A percentile compares a stretch with the other conserved stretches of the same genome.
Evolutionary conservation across 2,329 filamentous ascomycete genomes (phyloP).

Genomic region (Penicillium sp.): DNA sequence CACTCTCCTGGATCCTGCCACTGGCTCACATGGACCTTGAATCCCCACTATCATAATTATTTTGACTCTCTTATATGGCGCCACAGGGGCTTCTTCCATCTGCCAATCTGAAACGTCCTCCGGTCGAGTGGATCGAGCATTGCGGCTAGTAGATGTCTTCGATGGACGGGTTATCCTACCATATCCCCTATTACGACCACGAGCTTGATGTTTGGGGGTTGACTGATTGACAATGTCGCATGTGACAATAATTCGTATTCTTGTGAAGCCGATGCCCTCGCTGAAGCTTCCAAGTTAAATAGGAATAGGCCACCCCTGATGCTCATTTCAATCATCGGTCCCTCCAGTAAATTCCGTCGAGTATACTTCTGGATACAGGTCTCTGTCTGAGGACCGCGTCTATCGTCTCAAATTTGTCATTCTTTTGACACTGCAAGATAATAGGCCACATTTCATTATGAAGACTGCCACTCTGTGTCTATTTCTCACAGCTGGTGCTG

Average conservation of each 20-base stretch:
- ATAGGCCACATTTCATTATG: constrained; percentile 10
- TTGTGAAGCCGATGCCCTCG: no score
- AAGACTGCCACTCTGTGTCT: constrained; percentile 17
- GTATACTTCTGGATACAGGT: background rate
- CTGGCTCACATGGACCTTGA: background rate
- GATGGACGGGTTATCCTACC: constrained; percentile 3
- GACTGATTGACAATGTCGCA: background rate
- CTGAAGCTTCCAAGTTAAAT: background rate
- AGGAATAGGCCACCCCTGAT: background rate
- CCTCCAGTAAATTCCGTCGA: background rate
- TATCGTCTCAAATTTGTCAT: background rate
- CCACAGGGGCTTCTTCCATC: background rate
- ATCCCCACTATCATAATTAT: background rate
- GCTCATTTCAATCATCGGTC: background rate
- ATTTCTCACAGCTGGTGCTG: constrained; percentile 17
- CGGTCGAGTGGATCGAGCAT: constrained; percentile 2
- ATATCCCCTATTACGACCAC: constrained; percentile 1
- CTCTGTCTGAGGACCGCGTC: background rate
- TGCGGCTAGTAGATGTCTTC: background rate
- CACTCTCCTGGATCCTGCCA: background rate
- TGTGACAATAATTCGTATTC: background rate
- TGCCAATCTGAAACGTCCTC: background rate
- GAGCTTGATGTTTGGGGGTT: constrained; percentile 9
- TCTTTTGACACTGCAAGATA: no score
- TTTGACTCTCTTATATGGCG: background rate